A percentile compares a stretch with the other conserved stretches of the same genome.
Evolutionary conservation across 2,329 filamentous ascomycete species (phyloP).

Genomic region (Graphilbum sp.): DNA sequence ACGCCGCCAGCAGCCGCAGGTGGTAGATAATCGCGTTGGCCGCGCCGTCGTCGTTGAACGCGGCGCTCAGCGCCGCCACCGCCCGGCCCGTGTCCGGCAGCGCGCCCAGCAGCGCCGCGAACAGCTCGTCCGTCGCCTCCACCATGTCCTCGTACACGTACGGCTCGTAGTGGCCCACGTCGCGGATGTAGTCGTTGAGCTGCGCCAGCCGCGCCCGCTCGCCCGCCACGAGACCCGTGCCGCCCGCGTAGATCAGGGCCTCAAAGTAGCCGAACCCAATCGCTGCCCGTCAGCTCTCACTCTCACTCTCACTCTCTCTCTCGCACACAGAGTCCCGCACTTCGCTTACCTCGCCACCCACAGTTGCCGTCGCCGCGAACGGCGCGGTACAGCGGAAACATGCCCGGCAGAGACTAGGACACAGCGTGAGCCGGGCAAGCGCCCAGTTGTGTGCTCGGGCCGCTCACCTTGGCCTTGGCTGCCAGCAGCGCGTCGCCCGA

Average conservation of each 20-base stretch:
- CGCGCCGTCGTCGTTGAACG: constrained; percentile 56
- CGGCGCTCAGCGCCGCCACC: constrained; percentile 35
- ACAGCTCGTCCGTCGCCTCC: constrained; percentile 53
- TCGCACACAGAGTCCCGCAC: no score
- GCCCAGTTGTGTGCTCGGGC: no score
- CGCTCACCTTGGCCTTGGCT: constrained; percentile 72
- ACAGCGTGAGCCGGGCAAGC: background rate
- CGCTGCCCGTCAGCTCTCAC: no score
- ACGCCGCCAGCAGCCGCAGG: constrained; percentile 62
- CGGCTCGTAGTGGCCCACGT: constrained; percentile 53
- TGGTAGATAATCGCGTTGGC: constrained; percentile 76
- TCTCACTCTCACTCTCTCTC: no score
- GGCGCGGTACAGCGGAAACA: constrained; percentile 75
- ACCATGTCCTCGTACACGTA: constrained; percentile 71
- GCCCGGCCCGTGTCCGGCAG: constrained; percentile 43
- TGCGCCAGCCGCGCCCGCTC: constrained; percentile 59
- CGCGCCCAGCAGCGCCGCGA: constrained; percentile 45
- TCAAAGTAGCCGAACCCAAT: constrained; percentile 92
- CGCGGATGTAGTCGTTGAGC: constrained; percentile 53
- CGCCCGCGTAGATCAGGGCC: constrained; percentile 52
- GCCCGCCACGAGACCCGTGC: constrained; percentile 45
- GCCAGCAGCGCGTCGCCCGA: constrained; percentile 74
- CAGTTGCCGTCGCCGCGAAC: constrained; percentile 91
- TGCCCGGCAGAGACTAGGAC: constrained; percentile 58
- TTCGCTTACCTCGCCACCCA: constrained; percentile 79